Evolutionary conservation across 768 basidiomycete genomes (phyloP), one percentile per base, ranked within the genome.

Genomic region (Tylopilus subfusipes): DNA sequence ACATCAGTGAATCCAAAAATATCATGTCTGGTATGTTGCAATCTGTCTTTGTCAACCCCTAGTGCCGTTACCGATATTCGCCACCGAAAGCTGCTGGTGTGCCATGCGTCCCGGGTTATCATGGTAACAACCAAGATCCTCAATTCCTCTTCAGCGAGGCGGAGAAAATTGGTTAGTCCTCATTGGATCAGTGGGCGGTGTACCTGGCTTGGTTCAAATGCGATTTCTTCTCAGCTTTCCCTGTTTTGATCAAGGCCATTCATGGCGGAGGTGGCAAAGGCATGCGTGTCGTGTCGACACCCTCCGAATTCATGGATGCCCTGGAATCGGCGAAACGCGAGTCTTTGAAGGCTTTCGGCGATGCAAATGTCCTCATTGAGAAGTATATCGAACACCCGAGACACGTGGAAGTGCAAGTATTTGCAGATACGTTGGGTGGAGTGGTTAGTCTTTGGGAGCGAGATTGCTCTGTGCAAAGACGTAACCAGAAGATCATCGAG

Each of bases 241-340:
- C 94, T 25, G 89, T 96, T 2, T 76, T 98, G 27, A 97, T 98
- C 72, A 98, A 98, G 67, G 95, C 94, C n/a, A 87, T 94, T 43
- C 88, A 95, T 60, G 94, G 95, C 24, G 95, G 94, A 18, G 94
- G 94, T 7, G 95, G 94, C 2, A 97, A 97, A 68, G 94, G 94
- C 40, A 97, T 97, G 93, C 86, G 93, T 40, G 84, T 83, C 11
- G 91, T 93, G 3, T 72, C 81, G 22, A 77, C 81, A 3, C 71
- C 78, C n/a, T 75, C 76, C 39, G 84, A 86, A 16, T 96, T 98
- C 62, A 72, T 79, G 57, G 90, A 93, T 56, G 86, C 89, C 3
- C 76, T 98, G 7, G 80, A 81, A 34, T 90, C 90, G n/a, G 94
- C 95, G 2, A 83, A 92, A 66, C 83, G 95, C 45, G 94, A 98